Base-by-base conservation (phyloP, 306 rosid species). In the Sophora flavescens region DNA sequence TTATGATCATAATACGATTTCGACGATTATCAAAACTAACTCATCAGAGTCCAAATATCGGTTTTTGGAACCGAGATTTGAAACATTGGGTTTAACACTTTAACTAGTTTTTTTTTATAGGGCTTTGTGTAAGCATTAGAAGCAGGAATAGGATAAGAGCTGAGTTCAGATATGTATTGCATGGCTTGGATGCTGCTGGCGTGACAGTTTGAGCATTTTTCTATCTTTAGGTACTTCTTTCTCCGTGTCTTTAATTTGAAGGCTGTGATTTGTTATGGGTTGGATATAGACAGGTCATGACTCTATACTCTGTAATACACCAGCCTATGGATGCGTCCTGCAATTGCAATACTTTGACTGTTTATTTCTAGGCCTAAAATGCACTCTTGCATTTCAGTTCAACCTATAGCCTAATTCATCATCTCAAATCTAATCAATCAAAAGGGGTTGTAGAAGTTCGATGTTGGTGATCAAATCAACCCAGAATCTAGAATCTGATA, bases 251-350 rank as follows among this genome's bases (percentile, higher is more conserved):
- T 69, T 76, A 39, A 81, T 75, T 75, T 65, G 59, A 62, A 74
- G 78, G 51, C 71, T 75, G 45, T 45, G 74, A 68, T 59, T 74
- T 38, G 81, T 70, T 70, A 70, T 63, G 74, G 56, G 28, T 30
- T 77, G 51, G 85, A 82, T 18, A 63, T 65, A 6, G 84, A 84
- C 87, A 80, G 69, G 77, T 71, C 82, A 44, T 59, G 66, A 3
- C 78, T 32, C 62, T 76, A 53, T 36, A 7, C 79, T 80, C 72
- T 63, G 59, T 15, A 53, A 18, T 22, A 32, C 51, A 42, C 9
- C 81, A 81, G 63, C 68, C 85, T 81, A 75, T 51, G 9, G 6
- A 63, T 63, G 17, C 32, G 33, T 60, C 76, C 77, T 60, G 56
- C 63, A 22, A 15, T 36, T 38, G 51, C 60, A 62, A 36, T 35